phyloP scores from a whole-genome alignment of 2,329 filamentous ascomycete genomes.

The Clonostachys sp. region DNA sequence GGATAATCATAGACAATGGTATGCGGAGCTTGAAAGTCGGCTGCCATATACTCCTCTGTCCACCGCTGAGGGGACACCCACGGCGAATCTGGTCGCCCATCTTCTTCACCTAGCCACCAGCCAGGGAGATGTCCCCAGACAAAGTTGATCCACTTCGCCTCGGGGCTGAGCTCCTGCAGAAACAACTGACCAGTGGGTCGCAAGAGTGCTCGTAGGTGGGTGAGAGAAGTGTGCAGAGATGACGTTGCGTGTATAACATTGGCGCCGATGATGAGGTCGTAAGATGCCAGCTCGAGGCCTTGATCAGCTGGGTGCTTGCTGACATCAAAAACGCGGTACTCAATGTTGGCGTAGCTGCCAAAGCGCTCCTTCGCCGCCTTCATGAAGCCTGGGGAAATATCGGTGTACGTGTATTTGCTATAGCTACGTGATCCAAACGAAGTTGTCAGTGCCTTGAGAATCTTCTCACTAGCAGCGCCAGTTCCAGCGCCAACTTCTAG shows the following conservation, averaged over 20 bases:
- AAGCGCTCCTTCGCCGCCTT: conserved; percentile 17
- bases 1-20: background rate
- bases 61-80: conserved; percentile 14
- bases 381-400: conserved; percentile 20
- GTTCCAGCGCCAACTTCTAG: conserved; percentile 35
- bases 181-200: conserved; percentile 20
- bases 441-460: conserved; percentile 16
- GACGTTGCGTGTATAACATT: conserved; percentile 29
- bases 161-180: conserved; percentile 17
- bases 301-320: conserved; percentile 16
- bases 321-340: conserved; percentile 12
- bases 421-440: conserved; percentile 6
- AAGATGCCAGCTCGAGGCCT: conserved; percentile 19
- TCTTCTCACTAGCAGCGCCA: conserved; percentile 20
- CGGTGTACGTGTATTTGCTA: conserved; percentile 20
- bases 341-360: conserved; percentile 6
- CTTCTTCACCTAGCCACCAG: conserved; percentile 27
- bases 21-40: conserved; percentile 12
- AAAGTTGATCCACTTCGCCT: conserved; percentile 17
- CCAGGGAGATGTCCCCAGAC: conserved; percentile 13
- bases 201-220: conserved; percentile 23
- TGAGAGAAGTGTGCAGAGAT: conserved; percentile 13
- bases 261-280: conserved; percentile 29
- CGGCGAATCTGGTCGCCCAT: conserved; percentile 15
- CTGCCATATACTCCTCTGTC: conserved; percentile 13